Conservation (phyloP, 768 basidiomycete species). For the Lactarius vividus region DNA sequence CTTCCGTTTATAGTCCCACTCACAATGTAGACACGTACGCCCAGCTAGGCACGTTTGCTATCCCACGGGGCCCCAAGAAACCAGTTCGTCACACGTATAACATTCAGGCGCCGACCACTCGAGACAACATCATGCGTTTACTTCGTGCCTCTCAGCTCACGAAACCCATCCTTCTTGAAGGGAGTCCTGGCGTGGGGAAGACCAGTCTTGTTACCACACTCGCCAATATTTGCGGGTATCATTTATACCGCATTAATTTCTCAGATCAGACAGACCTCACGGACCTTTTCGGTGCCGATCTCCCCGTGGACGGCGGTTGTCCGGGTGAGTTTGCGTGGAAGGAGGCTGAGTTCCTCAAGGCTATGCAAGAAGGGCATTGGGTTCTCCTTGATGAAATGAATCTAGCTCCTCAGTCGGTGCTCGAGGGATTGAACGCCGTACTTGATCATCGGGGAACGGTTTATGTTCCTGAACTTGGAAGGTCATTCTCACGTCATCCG, state of each 20-base stretch:
- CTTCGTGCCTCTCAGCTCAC: slow-evolving; percentile 83
- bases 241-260: slow-evolving; percentile 89
- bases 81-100: slow-evolving; percentile 55
- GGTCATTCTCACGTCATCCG: slow-evolving; percentile 84
- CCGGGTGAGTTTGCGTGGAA: slow-evolving; percentile 97
- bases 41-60: slow-evolving; percentile 72
- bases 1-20: slow-evolving; percentile 31
- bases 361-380: slow-evolving; percentile 95
- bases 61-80: slow-evolving; percentile 54
- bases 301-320: slow-evolving; percentile 88
- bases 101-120: slow-evolving; percentile 85
- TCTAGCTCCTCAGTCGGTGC: slow-evolving; percentile 90
- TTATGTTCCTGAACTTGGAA: slow-evolving; percentile 91
- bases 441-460: slow-evolving; percentile 94
- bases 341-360: slow-evolving; percentile 92
- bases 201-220: slow-evolving; percentile 90
- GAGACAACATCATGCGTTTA: slow-evolving; percentile 83
- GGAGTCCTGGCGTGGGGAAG: slow-evolving; percentile 98
- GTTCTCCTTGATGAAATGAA: slow-evolving; percentile 99
- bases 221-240: slow-evolving; percentile 73
- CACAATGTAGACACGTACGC: slow-evolving; percentile 40
- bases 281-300: slow-evolving; percentile 94
- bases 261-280: slow-evolving; percentile 98
- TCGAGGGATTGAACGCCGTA: slow-evolving; percentile 95
- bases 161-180: slow-evolving; percentile 94